Percentiles rank a stretch among this genome's conserved stretches.
Evolutionary conservation across 208 protist species (phyloP).

Genomic region (Naegleria gruberi): DNA sequence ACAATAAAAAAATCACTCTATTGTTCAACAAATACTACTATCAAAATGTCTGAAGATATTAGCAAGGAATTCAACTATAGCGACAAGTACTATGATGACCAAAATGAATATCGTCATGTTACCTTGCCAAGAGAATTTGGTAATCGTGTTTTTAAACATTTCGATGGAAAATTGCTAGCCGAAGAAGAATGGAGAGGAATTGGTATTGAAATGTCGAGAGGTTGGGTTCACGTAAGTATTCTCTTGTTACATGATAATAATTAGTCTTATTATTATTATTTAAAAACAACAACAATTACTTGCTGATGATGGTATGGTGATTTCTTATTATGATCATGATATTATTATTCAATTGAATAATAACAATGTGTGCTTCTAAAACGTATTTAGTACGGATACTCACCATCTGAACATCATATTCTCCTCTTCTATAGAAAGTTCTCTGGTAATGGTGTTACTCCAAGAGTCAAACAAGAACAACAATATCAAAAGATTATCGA

Average conservation of each 20-base stretch:
- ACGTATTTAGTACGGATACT: not conserved
- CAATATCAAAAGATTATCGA: slow-evolving; percentile 1
- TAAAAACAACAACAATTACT: too few species aligned
- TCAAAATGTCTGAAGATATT: not conserved
- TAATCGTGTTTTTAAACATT: not conserved
- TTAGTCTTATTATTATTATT: too few species aligned
- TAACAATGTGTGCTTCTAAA: not conserved
- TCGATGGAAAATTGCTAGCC: not conserved
- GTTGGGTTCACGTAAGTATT: not conserved
- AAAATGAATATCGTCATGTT: not conserved
- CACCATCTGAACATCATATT: not conserved
- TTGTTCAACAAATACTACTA: not conserved
- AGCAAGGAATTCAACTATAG: not conserved
- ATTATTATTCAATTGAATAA: too few species aligned
- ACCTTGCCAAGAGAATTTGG: not conserved
- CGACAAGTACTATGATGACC: not conserved
- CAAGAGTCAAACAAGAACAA: not conserved
- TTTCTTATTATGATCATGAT: too few species aligned
- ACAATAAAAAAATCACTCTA: not conserved
- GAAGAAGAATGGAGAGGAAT: not conserved
- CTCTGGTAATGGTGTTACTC: not conserved
- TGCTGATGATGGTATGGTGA: too few species aligned
- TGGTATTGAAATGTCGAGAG: not conserved
- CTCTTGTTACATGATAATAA: too few species aligned
- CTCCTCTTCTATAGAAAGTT: not conserved